phyloP scores from a whole-genome alignment of 2,329 filamentous ascomycete genomes.

The Eurotiales sp. region DNA sequence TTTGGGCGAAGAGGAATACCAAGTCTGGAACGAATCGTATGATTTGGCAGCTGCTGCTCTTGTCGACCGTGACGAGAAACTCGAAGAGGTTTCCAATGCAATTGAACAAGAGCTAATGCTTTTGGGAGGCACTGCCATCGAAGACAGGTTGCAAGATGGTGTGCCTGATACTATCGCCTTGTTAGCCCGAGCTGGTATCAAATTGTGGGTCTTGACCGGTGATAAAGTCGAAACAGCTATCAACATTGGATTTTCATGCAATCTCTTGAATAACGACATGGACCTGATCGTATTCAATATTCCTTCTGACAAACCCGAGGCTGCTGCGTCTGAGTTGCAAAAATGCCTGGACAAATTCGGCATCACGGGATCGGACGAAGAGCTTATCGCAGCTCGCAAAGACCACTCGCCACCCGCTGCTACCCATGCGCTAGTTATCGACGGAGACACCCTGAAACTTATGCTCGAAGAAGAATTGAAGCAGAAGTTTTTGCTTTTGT shows the following conservation, averaged over 20 bases:
- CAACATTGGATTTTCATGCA: slow-evolving; percentile 99
- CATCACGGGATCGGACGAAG: slow-evolving; percentile 79
- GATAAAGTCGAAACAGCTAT: slow-evolving; percentile 99
- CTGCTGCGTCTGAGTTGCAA: slow-evolving; percentile 69
- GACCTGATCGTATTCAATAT: slow-evolving; percentile 88
- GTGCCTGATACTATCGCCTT: slow-evolving; percentile 94
- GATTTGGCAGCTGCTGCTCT: slow-evolving; percentile 82
- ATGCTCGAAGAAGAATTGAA: slow-evolving; percentile 77
- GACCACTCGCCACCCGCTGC: slow-evolving; percentile 82
- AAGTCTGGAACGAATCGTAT: slow-evolving; percentile 78
- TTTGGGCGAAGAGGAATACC: slow-evolving; percentile 77
- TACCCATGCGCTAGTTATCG: slow-evolving; percentile 90
- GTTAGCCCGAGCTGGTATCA: slow-evolving; percentile 89
- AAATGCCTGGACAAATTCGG: slow-evolving; percentile 68
- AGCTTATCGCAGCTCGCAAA: slow-evolving; percentile 71
- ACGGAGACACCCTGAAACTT: slow-evolving; percentile 87
- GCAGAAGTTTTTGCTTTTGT: slow-evolving; percentile 90
- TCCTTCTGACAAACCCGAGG: slow-evolving; percentile 65
- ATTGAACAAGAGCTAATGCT: slow-evolving; percentile 89
- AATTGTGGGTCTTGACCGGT: slow-evolving; percentile 95
- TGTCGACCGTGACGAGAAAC: slow-evolving; percentile 82
- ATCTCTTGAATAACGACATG: slow-evolving; percentile 96
- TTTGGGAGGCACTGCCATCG: slow-evolving; percentile 91
- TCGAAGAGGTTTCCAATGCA: slow-evolving; percentile 81
- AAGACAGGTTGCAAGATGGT: slow-evolving; percentile 93